Conservation (phyloP, 2,329 filamentous ascomycete species). For the Fusarium piperis region DNA sequence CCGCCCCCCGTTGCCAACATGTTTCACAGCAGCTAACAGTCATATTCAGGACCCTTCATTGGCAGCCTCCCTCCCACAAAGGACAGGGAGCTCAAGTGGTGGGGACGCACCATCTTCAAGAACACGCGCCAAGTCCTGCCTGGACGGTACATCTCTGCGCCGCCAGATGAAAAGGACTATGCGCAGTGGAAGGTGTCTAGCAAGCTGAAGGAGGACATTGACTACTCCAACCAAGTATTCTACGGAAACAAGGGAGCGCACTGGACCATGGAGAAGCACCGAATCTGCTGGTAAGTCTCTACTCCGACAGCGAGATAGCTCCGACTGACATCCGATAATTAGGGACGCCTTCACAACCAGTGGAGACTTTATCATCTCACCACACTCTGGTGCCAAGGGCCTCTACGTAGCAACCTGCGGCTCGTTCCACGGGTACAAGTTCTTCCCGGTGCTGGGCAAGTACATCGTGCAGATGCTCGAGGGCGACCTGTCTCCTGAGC, state of each 20-base stretch:
- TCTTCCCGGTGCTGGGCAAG: conserved; percentile 71
- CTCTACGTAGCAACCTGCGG: conserved; percentile 72
- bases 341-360: conserved; percentile 74
- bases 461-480: conserved; percentile 68
- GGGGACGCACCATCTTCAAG: conserved; percentile 68
- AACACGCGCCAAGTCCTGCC: conserved; percentile 64
- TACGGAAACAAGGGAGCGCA: conserved; percentile 65
- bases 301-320: background rate
- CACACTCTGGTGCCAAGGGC: conserved; percentile 60
- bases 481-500: conserved; percentile 53
- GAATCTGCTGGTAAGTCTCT: conserved; percentile 70
- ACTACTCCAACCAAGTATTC: conserved; percentile 65
- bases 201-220: conserved; percentile 66
- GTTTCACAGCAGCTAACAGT: conserved; percentile 33
- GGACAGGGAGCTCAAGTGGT: conserved; percentile 65
- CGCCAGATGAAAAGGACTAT: conserved; percentile 66
- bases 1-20: background rate
- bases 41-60: conserved; percentile 62
- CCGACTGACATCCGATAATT: conserved; percentile 9
- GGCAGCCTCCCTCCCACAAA: conserved; percentile 66
- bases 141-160: conserved; percentile 64
- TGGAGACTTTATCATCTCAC: conserved; percentile 70
- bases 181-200: conserved; percentile 69
- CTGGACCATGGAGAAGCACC: conserved; percentile 70
- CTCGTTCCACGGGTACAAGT: conserved; percentile 75